Evolutionary conservation across 2,329 filamentous ascomycete species (phyloP).

Genomic region (Aspergillus sergii): DNA sequence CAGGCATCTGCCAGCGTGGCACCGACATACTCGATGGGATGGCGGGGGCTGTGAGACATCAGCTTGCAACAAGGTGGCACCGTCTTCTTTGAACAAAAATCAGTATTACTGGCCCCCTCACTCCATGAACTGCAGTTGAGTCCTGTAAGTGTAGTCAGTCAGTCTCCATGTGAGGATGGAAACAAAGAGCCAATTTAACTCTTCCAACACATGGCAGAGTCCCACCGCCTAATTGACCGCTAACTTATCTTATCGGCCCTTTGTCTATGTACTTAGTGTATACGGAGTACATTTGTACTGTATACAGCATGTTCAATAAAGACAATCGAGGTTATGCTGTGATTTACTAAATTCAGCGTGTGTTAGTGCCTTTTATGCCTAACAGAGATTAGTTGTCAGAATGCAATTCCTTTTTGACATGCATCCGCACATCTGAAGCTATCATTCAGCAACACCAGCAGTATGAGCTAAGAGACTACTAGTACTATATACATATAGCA

Average conservation of each 20-base stretch:
- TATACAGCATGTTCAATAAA: neutral
- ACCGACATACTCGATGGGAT: slow-evolving; percentile 14
- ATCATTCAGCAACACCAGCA: neutral
- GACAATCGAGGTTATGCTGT: neutral
- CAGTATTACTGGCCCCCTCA: neutral
- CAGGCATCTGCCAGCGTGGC: slow-evolving; percentile 33
- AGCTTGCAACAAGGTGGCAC: neutral
- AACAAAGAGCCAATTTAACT: neutral
- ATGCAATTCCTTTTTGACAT: neutral
- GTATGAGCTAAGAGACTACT: neutral
- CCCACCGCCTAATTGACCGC: neutral
- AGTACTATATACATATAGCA: neutral
- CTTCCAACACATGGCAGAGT: neutral
- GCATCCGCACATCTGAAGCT: neutral
- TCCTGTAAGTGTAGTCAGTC: neutral
- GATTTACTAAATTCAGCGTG: neutral
- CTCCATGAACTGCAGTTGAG: neutral
- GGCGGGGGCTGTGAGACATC: slow-evolving; percentile 12
- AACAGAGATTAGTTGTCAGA: neutral
- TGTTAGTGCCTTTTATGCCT: neutral
- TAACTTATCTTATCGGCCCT: neutral
- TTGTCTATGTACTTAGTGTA: neutral
- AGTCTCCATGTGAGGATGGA: neutral
- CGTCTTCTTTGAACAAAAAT: neutral
- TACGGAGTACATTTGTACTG: neutral